Percentiles rank a stretch among this genome's conserved stretches.
Conservation (phyloP, 305 asterid species). For the Rubia peregrina region DNA sequence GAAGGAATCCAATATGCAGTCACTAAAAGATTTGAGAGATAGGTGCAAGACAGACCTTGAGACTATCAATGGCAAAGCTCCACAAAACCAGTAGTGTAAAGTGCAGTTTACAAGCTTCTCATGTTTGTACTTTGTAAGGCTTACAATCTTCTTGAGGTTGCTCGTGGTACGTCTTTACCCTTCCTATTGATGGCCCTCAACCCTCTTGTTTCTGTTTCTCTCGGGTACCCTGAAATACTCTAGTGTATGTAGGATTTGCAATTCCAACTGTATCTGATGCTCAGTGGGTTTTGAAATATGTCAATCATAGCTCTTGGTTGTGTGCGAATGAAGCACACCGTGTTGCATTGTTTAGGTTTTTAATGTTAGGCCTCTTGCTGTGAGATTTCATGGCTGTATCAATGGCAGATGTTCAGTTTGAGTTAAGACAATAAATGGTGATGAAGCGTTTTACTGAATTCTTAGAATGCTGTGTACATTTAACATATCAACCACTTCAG, state of each 20-base stretch:
- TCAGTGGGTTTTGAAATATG: background rate
- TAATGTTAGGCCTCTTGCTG: background rate
- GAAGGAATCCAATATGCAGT: conserved; percentile 52
- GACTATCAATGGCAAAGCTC: conserved; percentile 19
- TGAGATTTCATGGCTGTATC: background rate
- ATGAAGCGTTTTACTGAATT: background rate
- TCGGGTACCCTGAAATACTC: background rate
- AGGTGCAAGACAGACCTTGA: conserved; percentile 57
- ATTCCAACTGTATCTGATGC: conserved; percentile 4
- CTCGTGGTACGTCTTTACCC: background rate
- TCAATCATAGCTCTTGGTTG: background rate
- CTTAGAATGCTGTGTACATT: background rate
- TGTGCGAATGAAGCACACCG: background rate
- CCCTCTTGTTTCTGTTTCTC: background rate
- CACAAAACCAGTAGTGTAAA: conserved; percentile 23
- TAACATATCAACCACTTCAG: conserved; percentile 16
- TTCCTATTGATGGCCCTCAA: background rate
- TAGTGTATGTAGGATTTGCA: conserved; percentile 3
- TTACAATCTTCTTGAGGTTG: background rate
- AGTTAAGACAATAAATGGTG: background rate
- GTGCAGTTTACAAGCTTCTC: background rate
- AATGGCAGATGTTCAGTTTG: background rate
- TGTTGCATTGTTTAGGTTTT: background rate
- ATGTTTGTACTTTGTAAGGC: conserved; percentile 9
- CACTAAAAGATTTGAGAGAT: conserved; percentile 49